phyloP scores from a whole-genome alignment of 1,284 basidiomycete genomes.

The Leccinum angustisporum region DNA sequence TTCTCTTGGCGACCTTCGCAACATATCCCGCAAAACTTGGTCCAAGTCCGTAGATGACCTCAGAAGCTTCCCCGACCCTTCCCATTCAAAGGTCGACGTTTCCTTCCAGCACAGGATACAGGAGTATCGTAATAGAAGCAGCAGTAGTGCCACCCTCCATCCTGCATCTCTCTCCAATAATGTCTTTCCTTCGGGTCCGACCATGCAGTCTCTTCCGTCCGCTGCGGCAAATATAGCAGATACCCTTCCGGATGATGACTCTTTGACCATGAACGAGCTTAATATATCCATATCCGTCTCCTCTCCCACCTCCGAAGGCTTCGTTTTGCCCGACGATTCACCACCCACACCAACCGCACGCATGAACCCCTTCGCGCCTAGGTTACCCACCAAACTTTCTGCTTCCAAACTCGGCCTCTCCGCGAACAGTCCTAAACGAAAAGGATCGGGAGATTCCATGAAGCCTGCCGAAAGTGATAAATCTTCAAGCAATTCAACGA shows the following conservation, averaged over 20 bases:
- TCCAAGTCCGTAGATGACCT: constrained; percentile 79
- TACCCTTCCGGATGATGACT: constrained; percentile 24
- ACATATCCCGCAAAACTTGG: constrained; percentile 68
- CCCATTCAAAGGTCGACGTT: constrained; percentile 46
- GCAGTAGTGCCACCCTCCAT: constrained; percentile 39
- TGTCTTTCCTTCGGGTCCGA: constrained; percentile 33
- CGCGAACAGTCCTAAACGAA: constrained; percentile 52
- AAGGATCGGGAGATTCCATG: constrained; percentile 45
- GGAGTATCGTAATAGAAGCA: constrained; percentile 54
- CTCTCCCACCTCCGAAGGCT: constrained; percentile 26
- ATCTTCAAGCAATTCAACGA: constrained; percentile 9
- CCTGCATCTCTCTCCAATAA: constrained; percentile 26
- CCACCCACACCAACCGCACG: constrained; percentile 23
- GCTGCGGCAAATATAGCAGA: constrained; percentile 21
- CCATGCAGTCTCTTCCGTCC: constrained; percentile 50
- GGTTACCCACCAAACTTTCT: constrained; percentile 65
- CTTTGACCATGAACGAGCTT: constrained; percentile 21
- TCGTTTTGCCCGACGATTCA: constrained; percentile 25
- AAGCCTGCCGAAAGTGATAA: constrained; percentile 33
- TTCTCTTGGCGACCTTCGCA: constrained; percentile 64
- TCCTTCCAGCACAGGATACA: constrained; percentile 61
- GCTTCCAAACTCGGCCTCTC: constrained; percentile 43
- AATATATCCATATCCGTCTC: constrained; percentile 41
- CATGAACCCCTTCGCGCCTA: constrained; percentile 64
- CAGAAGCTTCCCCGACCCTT: constrained; percentile 49